Evolutionary conservation across 2,329 filamentous ascomycete species (phyloP), one percentile per base, ranked within the genome.

Genomic region (Sclerotinia nivalis): DNA sequence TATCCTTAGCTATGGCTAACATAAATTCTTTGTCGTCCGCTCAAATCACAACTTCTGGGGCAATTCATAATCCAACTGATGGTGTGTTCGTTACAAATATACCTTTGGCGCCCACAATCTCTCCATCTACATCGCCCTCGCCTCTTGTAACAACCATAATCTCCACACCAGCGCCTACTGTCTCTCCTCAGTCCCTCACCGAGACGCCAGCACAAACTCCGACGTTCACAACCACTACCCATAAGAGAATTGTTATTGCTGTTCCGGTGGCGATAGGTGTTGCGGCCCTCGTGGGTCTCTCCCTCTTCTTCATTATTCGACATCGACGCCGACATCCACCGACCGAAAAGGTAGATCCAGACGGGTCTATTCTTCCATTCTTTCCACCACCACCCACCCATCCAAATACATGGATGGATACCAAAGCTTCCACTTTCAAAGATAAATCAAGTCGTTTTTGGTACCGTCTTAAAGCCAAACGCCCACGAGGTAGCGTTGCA

Each of bases 321-420:
- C 52, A 54, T 4, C 43, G 59, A 25, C 49, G 59, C 50, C 56
- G 45, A 55, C 22, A 25, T 66, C 31, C 61, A 25, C 43, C 20
- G 0, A 40, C 61, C 4, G 64, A 58, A 66, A 66, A 43, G 22
- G 12, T 9, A 31, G 34, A 54, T 15, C n/a, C 18, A 34, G 64
- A 58, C 10, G 49, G 34, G 13, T 69, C 60, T 28, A 66, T 69
- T 13, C 68, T 69, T 18, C 61, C 60, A 25, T 66, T 66, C 45
- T 69, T 69, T 18, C 68, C 61, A 50, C 43, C 59, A n/a, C 68
- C 68, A 5, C 68, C 68, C 13, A 66, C 43, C n/a, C 60, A 69
- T 25, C 68, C 43, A 12, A 66, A 52, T 31, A 69, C 66, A 15
- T 69, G 67, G 58, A 64, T 56, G 34, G 58, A 69, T 43, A 56